Base-by-base conservation (phyloP, 257 asterid species). In the Cinchona pubescens region DNA sequence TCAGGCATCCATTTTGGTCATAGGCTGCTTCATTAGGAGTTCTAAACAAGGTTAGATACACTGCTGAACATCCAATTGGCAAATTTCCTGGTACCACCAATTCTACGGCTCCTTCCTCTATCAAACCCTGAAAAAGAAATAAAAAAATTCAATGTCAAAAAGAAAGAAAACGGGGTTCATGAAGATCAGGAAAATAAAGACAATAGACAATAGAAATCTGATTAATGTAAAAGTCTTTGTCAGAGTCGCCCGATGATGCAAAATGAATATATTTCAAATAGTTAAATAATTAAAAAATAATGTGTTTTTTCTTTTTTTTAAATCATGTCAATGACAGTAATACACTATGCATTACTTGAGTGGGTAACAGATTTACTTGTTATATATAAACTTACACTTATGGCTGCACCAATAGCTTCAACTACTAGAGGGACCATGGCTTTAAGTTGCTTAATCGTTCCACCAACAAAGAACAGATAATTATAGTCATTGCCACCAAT, bases 401-500 rank as follows among this genome's bases (percentile, higher is more conserved):
- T 81, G 75, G 97, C 85, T 16, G 83, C 75, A 45, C 76, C 75
- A 78, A 91, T 87, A 12, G 86, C 69, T 73, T 74, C 86, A 82
- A 91, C 92, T 3, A 92, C 98, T 49, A 59, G 11, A 4, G 96
- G 97, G 53, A 91, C 98, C 65, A 85, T 53, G 0, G 86, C 82
- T 82, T 85, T 85, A 43, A 91, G 79, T 58, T 91, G 86, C 19
- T 72, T 63, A 66, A 92, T 83, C 68, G 78, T 85, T 40, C 87
- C 94, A 46, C 96, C 94, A 16, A 76, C 79, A 68, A 92, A 86
- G 78, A 84, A 91, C 0, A 87, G 92, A 77, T 89, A 91, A 83
- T 92, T 92, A 85, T 84, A 89, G 84, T 92, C 98, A 85, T 92
- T 92, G 61, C 96, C 97, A 46, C 98, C 98, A 7, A 92, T 92